Percentiles rank a stretch among this genome's conserved stretches.
These are phyloP conservation scores for Nicotiana benthamiana DNA, from an alignment of 257 asterid species.

Conservation along the genomic window DNA sequence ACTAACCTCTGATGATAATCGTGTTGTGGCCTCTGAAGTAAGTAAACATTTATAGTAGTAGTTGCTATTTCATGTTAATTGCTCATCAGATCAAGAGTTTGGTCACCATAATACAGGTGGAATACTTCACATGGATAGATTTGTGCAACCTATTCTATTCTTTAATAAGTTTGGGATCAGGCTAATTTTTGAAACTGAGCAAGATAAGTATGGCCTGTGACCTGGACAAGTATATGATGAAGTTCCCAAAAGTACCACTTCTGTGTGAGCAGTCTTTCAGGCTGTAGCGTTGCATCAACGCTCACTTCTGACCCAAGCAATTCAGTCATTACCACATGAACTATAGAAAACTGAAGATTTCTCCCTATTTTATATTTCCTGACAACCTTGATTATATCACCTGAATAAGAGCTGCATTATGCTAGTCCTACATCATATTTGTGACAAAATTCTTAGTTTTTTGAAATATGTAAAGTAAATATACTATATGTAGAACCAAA, in stretches of 20 bases:
- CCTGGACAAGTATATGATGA: background rate
- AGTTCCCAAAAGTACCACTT: background rate
- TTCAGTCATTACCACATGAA: background rate
- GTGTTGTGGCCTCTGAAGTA: slow-evolving; percentile 90
- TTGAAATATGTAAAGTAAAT: background rate
- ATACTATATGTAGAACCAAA: background rate
- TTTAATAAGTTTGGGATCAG: background rate
- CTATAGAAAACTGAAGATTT: background rate
- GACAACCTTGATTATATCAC: background rate
- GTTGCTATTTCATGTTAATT: slow-evolving; percentile 3
- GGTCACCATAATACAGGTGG: background rate
- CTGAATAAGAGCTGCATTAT: background rate
- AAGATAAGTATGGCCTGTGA: background rate
- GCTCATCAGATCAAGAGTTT: background rate
- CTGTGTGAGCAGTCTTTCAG: background rate
- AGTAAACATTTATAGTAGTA: slow-evolving; percentile 16
- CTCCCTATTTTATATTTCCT: background rate
- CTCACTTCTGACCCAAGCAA: background rate
- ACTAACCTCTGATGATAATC: slow-evolving; percentile 79
- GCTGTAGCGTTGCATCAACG: background rate
- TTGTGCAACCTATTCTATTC: background rate
- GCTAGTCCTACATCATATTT: background rate
- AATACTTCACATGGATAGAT: background rate
- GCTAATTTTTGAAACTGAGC: background rate
- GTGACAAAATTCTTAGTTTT: background rate